Conservation (phyloP, 1,284 basidiomycete genomes). For the Stereum hirsutum region DNA sequence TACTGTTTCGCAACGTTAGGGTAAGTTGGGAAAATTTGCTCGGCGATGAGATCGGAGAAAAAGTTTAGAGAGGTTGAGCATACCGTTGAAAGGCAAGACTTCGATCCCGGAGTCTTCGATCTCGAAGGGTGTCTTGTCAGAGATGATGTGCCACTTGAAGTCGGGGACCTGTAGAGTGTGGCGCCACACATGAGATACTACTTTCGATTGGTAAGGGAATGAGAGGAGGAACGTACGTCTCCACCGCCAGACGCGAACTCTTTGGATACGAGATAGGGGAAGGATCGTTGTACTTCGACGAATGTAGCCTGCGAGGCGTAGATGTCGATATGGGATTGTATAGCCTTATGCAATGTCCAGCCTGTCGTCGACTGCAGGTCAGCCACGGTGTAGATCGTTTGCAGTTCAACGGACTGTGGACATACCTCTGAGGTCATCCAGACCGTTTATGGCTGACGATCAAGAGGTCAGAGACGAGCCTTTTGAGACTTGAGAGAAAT, state of each 20-base stretch:
- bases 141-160: constrained; percentile 74
- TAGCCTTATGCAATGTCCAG: constrained; percentile 62
- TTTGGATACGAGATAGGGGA: constrained; percentile 71
- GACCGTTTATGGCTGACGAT: constrained; percentile 64
- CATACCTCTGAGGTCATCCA: constrained; percentile 73
- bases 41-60: neutral
- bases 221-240: constrained; percentile 50
- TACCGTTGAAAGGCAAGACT: constrained; percentile 61
- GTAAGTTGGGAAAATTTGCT: neutral
- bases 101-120: constrained; percentile 52
- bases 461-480: constrained; percentile 4
- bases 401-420: too few species aligned
- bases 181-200: too few species aligned
- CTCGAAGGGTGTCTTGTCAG: constrained; percentile 53
- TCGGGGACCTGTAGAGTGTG: constrained; percentile 50
- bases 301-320: constrained; percentile 63
- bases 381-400: too few species aligned
- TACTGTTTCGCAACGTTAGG: constrained; percentile 36
- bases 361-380: too few species aligned
- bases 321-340: constrained; percentile 67
- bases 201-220: too few species aligned
- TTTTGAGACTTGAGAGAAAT: constrained; percentile 3
- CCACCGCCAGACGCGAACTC: constrained; percentile 74
- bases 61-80: constrained; percentile 12
- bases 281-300: constrained; percentile 51